Evolutionary conservation across 75 land plant genomes (phyloP), one percentile per base, ranked within the genome.

Genomic region (Cupressus sempervirens): DNA sequence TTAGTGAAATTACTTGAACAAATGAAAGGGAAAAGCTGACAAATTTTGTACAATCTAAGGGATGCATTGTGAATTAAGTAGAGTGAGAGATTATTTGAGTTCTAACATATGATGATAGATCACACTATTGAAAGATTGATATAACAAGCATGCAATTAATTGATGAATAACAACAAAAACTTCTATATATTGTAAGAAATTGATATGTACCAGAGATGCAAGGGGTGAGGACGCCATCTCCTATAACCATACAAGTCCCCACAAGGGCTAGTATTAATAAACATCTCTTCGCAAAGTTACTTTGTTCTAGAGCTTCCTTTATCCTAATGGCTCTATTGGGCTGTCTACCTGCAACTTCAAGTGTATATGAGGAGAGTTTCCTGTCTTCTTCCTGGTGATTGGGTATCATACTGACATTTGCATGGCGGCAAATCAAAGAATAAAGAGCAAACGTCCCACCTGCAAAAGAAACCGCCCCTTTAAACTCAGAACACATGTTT

Each of bases 231-330:
- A 93, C 80, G 1, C 97, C 95, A 85, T 95, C 95, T 14, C 95
- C 97, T 15, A 95, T 91, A n/a, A 93, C 93, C 94, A 93, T 93
- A 80, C 89, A 89, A 41, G 95, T 95, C 0, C 95, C 94, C 15
- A 95, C 87, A 67, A 95, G 86, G 40, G 95, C 91, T 1, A 86
- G 76, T 12, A 92, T 13, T 12, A 93, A 87, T 2, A 95, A 90
- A 46, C 83, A 32, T 32, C 3, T 35, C 75, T 93, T 88, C 6
- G 89, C 88, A 67, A 76, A 45, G 2, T 13, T 2, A 82, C 92
- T 93, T 29, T 82, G 82, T 84, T 95, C 95, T 1, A 93, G 83
- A 23, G 36, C 65, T 13, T 74, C 43, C 73, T 91, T 91, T n/a
- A 93, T 14, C 73, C 30, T 73, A 3, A 70, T 40, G 14, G 91